phyloP scores from a whole-genome alignment of 2,329 filamentous ascomycete genomes.

The Ophiostoma fasciatum region DNA sequence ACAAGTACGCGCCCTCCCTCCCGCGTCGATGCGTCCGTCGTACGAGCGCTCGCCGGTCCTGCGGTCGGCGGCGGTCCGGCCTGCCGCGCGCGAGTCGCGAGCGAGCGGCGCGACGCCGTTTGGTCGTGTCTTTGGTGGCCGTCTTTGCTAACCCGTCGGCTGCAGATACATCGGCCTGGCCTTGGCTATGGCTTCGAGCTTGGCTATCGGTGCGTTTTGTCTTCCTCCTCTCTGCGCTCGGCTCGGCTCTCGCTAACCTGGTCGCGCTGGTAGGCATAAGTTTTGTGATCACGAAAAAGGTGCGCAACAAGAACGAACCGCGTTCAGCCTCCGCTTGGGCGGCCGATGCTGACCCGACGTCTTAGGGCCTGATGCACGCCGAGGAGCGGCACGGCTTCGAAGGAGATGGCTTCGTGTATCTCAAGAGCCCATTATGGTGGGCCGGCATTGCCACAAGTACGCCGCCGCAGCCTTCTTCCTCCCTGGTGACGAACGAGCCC shows the following conservation, averaged over 20 bases:
- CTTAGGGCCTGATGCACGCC: constrained; percentile 54
- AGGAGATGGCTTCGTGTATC: constrained; percentile 87
- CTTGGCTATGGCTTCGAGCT: constrained; percentile 58
- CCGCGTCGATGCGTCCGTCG: too few species aligned
- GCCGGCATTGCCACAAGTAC: constrained; percentile 77
- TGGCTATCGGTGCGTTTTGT: constrained; percentile 52
- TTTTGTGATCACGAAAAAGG: constrained; percentile 99
- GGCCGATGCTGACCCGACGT: constrained; percentile 1
- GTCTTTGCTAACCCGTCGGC: constrained; percentile 2
- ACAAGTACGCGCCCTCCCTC: constrained; percentile 24
- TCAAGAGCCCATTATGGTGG: constrained; percentile 97
- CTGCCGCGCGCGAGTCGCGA: too few species aligned
- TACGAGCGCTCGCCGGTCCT: too few species aligned
- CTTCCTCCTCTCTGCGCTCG: background rate
- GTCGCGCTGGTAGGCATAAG: constrained; percentile 51
- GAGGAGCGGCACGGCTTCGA: constrained; percentile 89
- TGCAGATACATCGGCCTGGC: constrained; percentile 61
- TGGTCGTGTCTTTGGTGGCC: too few species aligned
- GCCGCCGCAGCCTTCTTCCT: constrained; percentile 17
- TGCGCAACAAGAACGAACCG: constrained; percentile 24
- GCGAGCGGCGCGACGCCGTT: too few species aligned
- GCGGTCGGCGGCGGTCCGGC: too few species aligned
- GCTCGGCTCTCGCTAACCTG: constrained; percentile 4
- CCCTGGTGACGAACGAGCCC: too few species aligned
- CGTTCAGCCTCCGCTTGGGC: constrained; percentile 2